Evolutionary conservation across 179 eudicot genomes (phyloP).

Genomic region (Corrigiola litoralis): DNA sequence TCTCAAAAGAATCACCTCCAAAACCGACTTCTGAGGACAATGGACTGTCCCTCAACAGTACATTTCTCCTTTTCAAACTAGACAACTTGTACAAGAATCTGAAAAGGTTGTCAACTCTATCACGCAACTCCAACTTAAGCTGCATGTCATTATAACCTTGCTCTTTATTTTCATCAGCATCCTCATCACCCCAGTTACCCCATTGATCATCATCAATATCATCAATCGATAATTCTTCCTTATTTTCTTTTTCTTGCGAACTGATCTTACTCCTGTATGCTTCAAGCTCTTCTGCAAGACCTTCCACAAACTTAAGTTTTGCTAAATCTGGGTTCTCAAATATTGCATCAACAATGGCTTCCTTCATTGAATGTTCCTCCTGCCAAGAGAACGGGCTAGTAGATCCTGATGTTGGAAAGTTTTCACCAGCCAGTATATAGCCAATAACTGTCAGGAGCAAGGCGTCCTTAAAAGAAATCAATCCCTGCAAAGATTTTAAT

Average conservation of each 20-base stretch:
- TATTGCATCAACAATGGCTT: conserved; percentile 86
- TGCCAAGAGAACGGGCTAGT: conserved; percentile 96
- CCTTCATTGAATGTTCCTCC: conserved; percentile 90
- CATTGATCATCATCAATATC: conserved; percentile 87
- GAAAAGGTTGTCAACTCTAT: conserved; percentile 85
- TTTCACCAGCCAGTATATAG: conserved; percentile 85
- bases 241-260: conserved; percentile 38
- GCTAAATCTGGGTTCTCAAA: conserved; percentile 74
- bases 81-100: conserved; percentile 78
- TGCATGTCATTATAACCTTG: conserved; percentile 75
- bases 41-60: conserved; percentile 42
- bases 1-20: conserved; percentile 51
- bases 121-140: conserved; percentile 82
- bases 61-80: conserved; percentile 47
- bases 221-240: conserved; percentile 33
- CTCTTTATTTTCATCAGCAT: conserved; percentile 54
- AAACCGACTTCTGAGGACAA: conserved; percentile 42
- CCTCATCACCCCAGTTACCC: conserved; percentile 95
- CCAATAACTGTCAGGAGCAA: conserved; percentile 71
- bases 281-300: conserved; percentile 57
- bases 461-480: conserved; percentile 72
- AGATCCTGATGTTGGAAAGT: conserved; percentile 85
- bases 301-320: conserved; percentile 60
- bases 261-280: conserved; percentile 43
- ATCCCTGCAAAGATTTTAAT: conserved; percentile 42